These are phyloP conservation scores for Saccharomycopsis selenospora DNA, from an alignment of 805 yeast genomes.

Conservation along the genomic window DNA sequence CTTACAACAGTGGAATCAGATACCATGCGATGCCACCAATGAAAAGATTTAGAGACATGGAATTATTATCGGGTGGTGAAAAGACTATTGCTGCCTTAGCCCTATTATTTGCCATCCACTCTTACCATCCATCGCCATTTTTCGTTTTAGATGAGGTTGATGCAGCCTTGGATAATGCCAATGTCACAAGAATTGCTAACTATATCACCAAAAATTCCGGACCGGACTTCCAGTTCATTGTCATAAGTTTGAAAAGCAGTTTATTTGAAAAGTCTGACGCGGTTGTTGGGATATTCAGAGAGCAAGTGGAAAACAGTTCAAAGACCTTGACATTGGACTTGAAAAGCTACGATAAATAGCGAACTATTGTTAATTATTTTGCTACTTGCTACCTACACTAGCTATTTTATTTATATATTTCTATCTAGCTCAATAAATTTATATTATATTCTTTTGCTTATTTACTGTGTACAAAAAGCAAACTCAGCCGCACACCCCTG, in stretches of 20 bases:
- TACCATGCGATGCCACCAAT: conserved; percentile 96
- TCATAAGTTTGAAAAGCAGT: conserved; percentile 81
- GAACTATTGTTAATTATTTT: too few relatives aligned
- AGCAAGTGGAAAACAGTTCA: conserved; percentile 65
- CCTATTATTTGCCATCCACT: conserved; percentile 81
- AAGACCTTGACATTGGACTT: conserved; percentile 68
- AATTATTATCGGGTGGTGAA: conserved; percentile 90
- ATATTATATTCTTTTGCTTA: too few relatives aligned
- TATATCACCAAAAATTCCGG: conserved; percentile 73
- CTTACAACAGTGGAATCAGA: conserved; percentile 73
- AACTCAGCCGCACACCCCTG: too few relatives aligned
- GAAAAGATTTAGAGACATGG: conserved; percentile 90
- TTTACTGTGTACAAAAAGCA: too few relatives aligned
- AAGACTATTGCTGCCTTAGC: conserved; percentile 96
- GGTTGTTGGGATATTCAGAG: conserved; percentile 86
- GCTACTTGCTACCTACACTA: too few relatives aligned
- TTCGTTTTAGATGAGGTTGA: conserved; percentile 97
- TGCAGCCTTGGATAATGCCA: conserved; percentile 89
- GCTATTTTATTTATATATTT: too few relatives aligned
- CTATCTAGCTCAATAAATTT: too few relatives aligned
- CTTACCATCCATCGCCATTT: conserved; percentile 89
- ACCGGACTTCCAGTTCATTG: conserved; percentile 81
- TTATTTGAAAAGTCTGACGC: conserved; percentile 86
- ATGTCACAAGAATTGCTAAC: conserved; percentile 80
- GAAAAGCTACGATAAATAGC: too few relatives aligned